Evolutionary conservation across 1,284 basidiomycete species (phyloP).

Genomic region (Trichosporon faecale): DNA sequence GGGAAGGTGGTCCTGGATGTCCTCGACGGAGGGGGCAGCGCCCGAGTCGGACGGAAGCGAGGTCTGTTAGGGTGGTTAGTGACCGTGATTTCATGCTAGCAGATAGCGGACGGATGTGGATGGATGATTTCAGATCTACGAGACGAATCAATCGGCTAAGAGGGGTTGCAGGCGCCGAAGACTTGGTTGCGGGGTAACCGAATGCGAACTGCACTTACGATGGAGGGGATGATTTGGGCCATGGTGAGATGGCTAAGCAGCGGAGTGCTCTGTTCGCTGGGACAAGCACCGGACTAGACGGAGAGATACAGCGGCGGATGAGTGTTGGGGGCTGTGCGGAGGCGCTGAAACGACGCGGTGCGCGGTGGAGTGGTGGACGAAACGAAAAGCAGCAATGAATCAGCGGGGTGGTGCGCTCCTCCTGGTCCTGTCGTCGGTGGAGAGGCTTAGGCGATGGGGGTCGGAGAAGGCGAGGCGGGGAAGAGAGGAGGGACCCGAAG

Average conservation of each 20-base stretch:
- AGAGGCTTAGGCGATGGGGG: not conserved
- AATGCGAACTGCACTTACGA: slow-evolving; percentile 30
- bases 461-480: not conserved
- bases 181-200: not conserved
- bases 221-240: slow-evolving; percentile 49
- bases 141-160: not conserved
- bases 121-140: not conserved
- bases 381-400: not conserved
- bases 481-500: slow-evolving; percentile 1
- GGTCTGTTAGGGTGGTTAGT: slow-evolving; percentile 33
- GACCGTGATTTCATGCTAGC: not conserved
- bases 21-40: slow-evolving; percentile 55
- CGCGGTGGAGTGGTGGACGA: not conserved
- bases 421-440: not conserved
- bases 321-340: not conserved
- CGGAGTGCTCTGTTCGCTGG: not conserved
- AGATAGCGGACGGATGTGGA: slow-evolving; percentile 1
- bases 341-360: not conserved
- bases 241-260: slow-evolving; percentile 28
- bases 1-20: slow-evolving; percentile 57
- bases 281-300: not conserved
- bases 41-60: slow-evolving; percentile 49
- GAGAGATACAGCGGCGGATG: not conserved
- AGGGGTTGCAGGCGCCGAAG: not conserved
- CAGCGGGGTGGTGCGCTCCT: not conserved